A percentile compares a stretch with the other conserved stretches of the same genome.
phyloP scores from a whole-genome alignment of 352 stramenopile species.

The Plasmopara halstedii region DNA sequence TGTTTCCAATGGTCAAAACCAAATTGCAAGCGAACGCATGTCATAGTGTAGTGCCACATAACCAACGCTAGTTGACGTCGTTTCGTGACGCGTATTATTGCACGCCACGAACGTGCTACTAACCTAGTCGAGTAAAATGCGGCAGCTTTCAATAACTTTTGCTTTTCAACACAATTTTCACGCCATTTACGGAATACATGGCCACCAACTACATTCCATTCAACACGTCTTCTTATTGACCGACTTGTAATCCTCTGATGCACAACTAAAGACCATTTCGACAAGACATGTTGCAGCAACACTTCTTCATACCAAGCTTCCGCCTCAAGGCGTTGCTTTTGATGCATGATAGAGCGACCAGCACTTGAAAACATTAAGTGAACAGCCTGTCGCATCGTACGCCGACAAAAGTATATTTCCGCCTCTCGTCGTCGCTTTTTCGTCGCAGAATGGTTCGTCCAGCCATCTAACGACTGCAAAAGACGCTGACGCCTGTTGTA shows the following conservation, averaged over 20 bases:
- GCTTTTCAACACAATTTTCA: slow-evolving; percentile 3
- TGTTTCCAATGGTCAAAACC: slow-evolving; percentile 10
- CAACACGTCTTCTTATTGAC: neutral
- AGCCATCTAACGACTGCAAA: slow-evolving; percentile 1
- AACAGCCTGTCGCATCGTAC: slow-evolving; percentile 11
- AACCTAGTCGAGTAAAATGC: slow-evolving; percentile 8
- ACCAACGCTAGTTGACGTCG: slow-evolving; percentile 21
- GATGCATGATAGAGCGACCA: neutral
- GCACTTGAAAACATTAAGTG: slow-evolving; percentile 1
- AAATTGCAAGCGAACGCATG: slow-evolving; percentile 3
- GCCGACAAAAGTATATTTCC: slow-evolving; percentile 7
- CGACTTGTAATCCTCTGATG: neutral
- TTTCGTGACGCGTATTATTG: slow-evolving; percentile 14
- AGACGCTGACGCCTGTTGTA: slow-evolving; percentile 7
- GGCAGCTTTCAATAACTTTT: slow-evolving; percentile 8
- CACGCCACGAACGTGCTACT: slow-evolving; percentile 12
- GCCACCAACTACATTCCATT: slow-evolving; percentile 9
- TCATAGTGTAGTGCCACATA: slow-evolving; percentile 17
- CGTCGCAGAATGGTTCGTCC: slow-evolving; percentile 3
- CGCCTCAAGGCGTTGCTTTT: slow-evolving; percentile 13
- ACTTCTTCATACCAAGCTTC: slow-evolving; percentile 18
- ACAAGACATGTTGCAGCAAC: slow-evolving; percentile 3
- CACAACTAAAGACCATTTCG: neutral
- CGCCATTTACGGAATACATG: slow-evolving; percentile 13
- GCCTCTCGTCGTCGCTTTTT: slow-evolving; percentile 6